A percentile compares a stretch with the other conserved stretches of the same genome.
phyloP scores from a whole-genome alignment of 2,329 filamentous ascomycete species.

The Tetracladium maxilliforme region DNA sequence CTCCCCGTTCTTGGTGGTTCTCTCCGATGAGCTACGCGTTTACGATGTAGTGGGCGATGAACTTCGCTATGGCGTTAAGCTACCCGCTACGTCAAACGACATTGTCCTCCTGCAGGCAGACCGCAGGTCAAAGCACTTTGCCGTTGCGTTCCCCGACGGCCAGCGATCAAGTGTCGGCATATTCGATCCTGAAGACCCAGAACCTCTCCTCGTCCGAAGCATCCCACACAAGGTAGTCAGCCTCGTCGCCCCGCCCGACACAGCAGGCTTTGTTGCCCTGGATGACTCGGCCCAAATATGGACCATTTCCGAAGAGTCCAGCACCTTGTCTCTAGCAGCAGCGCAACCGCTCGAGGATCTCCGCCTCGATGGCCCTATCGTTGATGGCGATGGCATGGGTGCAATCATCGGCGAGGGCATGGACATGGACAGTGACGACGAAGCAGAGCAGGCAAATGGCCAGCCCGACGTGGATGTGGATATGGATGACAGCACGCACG shows the following conservation, averaged over 20 bases:
- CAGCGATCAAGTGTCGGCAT: conserved; percentile 33
- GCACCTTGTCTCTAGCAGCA: conserved; percentile 33
- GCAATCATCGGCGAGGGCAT: conserved; percentile 16
- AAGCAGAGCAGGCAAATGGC: conserved; percentile 18
- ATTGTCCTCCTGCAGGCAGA: conserved; percentile 62
- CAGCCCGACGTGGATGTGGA: conserved; percentile 28
- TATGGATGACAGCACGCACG: conserved; percentile 34
- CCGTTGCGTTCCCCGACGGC: conserved; percentile 36
- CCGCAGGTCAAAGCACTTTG: conserved; percentile 46
- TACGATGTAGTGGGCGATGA: conserved; percentile 76
- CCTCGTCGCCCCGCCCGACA: conserved; percentile 46
- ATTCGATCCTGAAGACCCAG: conserved; percentile 45
- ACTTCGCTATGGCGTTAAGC: conserved; percentile 48
- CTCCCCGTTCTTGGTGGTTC: conserved; percentile 57
- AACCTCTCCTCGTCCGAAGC: conserved; percentile 42
- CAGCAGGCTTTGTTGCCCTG: conserved; percentile 60
- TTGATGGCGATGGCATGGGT: conserved; percentile 10
- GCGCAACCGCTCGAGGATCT: conserved; percentile 41
- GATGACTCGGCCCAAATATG: conserved; percentile 65
- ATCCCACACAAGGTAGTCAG: conserved; percentile 47
- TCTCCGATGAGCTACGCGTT: conserved; percentile 60
- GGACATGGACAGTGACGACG: conserved; percentile 19
- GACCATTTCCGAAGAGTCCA: conserved; percentile 42
- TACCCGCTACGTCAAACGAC: conserved; percentile 30
- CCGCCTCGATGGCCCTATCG: conserved; percentile 21